phyloP scores from a whole-genome alignment of 208 protist species.

The Phytomonas sp. region DNA sequence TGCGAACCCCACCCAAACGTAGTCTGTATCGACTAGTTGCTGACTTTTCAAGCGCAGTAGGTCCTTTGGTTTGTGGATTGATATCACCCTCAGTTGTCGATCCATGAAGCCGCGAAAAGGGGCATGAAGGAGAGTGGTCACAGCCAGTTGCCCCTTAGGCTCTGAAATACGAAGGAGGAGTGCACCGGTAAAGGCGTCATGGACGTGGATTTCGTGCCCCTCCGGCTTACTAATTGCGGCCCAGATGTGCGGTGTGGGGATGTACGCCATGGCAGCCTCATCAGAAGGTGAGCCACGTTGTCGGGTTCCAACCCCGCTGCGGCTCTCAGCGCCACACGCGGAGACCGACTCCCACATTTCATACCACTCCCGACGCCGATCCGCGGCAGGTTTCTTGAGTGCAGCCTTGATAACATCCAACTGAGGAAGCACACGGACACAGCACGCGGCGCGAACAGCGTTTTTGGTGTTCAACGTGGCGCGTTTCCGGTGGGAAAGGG shows the following conservation, averaged over 20 bases:
- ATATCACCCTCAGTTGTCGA: conserved; percentile 46
- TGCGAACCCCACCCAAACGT: conserved; percentile 82
- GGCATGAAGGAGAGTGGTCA: conserved; percentile 62
- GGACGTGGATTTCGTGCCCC: conserved; percentile 47
- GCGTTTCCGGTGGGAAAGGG: conserved; percentile 26
- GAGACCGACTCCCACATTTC: conserved; percentile 16
- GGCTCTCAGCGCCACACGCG: conserved; percentile 8
- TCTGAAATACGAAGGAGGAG: conserved; percentile 49
- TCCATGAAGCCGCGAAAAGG: conserved; percentile 77
- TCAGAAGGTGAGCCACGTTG: conserved; percentile 15
- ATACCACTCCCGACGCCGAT: conserved; percentile 15
- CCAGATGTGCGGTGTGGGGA: conserved; percentile 39
- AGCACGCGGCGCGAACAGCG: conserved; percentile 40
- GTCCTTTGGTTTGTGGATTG: conserved; percentile 47
- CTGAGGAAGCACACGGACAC: conserved; percentile 48
- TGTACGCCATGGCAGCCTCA: conserved; percentile 18
- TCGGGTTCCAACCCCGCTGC: neutral
- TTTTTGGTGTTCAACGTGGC: conserved; percentile 35
- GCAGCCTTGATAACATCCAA: conserved; percentile 47
- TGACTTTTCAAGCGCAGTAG: conserved; percentile 45
- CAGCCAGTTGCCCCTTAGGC: conserved; percentile 54
- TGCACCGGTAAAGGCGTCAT: conserved; percentile 37
- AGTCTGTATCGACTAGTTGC: conserved; percentile 71
- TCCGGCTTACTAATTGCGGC: conserved; percentile 31
- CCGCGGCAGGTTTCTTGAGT: conserved; percentile 15